Conservation (phyloP, 805 yeast genomes). For the Candida maesae region DNA sequence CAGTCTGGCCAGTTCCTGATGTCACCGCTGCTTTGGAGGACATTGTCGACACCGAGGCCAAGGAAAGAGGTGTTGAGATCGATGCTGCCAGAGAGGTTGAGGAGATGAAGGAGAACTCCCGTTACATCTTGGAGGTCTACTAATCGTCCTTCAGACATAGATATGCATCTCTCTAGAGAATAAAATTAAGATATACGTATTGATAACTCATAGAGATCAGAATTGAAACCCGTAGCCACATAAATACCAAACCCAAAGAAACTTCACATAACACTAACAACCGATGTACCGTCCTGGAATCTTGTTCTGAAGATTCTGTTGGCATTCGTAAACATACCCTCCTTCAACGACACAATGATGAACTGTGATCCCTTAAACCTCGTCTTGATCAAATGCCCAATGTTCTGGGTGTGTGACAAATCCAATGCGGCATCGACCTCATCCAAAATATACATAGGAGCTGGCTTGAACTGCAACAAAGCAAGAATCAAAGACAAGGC, state of each 20-base stretch:
- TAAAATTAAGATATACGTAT: neutral
- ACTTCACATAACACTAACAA: slow-evolving; percentile 64
- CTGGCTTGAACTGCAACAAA: slow-evolving; percentile 89
- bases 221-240: neutral
- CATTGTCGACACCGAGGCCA: slow-evolving; percentile 70
- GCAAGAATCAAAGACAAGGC: slow-evolving; percentile 93
- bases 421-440: slow-evolving; percentile 99
- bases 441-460: slow-evolving; percentile 96
- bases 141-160: slow-evolving; percentile 31
- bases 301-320: slow-evolving; percentile 90
- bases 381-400: slow-evolving; percentile 94
- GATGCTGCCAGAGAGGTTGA: slow-evolving; percentile 82
- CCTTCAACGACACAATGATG: slow-evolving; percentile 93
- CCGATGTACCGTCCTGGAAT: slow-evolving; percentile 95
- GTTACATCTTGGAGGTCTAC: slow-evolving; percentile 92
- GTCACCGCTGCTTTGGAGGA: slow-evolving; percentile 87
- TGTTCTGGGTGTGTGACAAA: slow-evolving; percentile 94
- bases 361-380: slow-evolving; percentile 94
- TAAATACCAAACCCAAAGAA: neutral
- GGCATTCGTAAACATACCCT: slow-evolving; percentile 98
- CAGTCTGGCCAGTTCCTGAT: slow-evolving; percentile 99
- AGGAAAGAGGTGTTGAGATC: slow-evolving; percentile 56
- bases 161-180: no score
- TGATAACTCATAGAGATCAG: neutral
- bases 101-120: slow-evolving; percentile 87